Evolutionary conservation across 768 basidiomycete genomes (phyloP), one percentile per base, ranked within the genome.

Genomic region (Collybiopsis confluens): DNA sequence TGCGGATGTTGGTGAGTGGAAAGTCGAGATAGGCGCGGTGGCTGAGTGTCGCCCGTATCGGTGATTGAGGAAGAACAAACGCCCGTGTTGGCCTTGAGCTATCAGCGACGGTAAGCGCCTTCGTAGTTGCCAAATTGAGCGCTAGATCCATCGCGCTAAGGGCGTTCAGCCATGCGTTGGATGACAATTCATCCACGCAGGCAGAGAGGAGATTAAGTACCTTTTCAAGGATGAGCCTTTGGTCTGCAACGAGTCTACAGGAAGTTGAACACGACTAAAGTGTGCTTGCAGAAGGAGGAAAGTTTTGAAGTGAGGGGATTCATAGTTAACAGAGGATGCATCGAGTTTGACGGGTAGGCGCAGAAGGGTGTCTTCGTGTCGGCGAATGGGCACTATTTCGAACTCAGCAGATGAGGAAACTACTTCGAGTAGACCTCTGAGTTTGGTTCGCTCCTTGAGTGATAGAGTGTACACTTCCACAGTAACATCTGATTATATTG

Each of bases 391-490:
- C 52, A 98, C 88, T 4, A 75, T 74, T 68, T 99, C 97, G 67
- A 98, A 99, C 65, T 98, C 97, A 27, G 92, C 90, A 0, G 97
- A 96, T 0, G 95, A 97, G 0, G 95, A 92, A 5, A 99, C 90
- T 45, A 98, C 96, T 70, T 99, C 97, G 33, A 98, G 80, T 5
- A 98, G 73, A 36, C 96, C 96, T 73, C 96, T 96, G 64, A 98
- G 83, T 71, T 98, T 99, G 18, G 96, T 99, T 21, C 89, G 85
- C 66, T 98, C 94, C 65, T 94, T 97, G 56, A 98, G 76, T 4
- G 97, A 99, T 45, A 94, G 76, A 7, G 89, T 93, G 72, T 97
- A 98, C 41, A 97, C 95, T 72, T 98, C 97, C 47, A 98, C 92
- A 5, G 94, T 98, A 54, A 96, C 90, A 68, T 97, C 93, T 88